phyloP scores from a whole-genome alignment of 306 rosid genomes.

The Prunus fruticosa region DNA sequence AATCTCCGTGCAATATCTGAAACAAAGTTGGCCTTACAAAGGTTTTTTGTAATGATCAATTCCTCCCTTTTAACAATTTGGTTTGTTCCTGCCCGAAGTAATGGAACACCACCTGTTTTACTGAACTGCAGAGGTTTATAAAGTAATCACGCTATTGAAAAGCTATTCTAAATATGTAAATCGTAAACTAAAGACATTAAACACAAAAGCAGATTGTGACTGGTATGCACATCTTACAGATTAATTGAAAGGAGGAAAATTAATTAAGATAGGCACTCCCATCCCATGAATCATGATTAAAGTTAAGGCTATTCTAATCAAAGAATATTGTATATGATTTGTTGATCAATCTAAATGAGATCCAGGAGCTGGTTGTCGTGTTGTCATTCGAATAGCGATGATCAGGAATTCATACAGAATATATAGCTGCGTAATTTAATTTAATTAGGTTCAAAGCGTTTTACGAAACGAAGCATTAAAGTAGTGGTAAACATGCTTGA shows the following conservation, averaged over 20 bases:
- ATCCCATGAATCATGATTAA: conserved; percentile 4
- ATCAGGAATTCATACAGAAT: background rate
- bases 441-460: background rate
- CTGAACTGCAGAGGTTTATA: background rate
- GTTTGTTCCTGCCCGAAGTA: no score
- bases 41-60: no score
- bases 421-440: background rate
- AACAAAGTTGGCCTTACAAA: no score
- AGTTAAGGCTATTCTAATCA: background rate
- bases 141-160: background rate
- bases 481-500: background rate
- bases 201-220: background rate
- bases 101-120: no score
- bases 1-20: no score
- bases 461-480: background rate
- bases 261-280: background rate
- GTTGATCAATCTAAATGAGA: background rate
- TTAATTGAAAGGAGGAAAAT: background rate
- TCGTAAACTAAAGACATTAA: background rate
- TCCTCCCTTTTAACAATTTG: no score
- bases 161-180: background rate
- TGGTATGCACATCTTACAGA: background rate
- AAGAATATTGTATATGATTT: background rate
- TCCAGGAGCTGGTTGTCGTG: background rate
- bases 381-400: background rate